A percentile compares a stretch with the other conserved stretches of the same genome.
Evolutionary conservation across 768 basidiomycete genomes (phyloP).

Genomic region (Tulasnella sp.): DNA sequence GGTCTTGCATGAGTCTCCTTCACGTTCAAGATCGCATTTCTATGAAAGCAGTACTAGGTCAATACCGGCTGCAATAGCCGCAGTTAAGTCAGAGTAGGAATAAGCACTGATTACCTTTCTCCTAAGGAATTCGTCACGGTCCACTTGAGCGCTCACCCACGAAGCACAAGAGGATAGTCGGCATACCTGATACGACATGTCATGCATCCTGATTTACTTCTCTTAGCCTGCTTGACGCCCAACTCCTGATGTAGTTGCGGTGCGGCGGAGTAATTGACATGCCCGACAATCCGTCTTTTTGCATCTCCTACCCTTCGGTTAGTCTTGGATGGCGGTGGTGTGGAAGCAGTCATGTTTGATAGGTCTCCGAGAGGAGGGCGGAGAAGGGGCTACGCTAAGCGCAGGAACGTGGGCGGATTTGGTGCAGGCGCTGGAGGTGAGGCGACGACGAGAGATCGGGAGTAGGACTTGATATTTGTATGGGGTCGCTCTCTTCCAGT

Average conservation of each 20-base stretch:
- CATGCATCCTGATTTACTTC: conserved; percentile 12
- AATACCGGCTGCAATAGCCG: neutral
- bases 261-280: neutral
- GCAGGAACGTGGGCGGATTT: neutral
- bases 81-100: neutral
- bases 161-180: neutral
- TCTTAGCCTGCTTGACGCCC: conserved; percentile 6
- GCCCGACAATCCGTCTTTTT: neutral
- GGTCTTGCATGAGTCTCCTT: conserved; percentile 9
- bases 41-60: neutral
- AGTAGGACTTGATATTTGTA: neutral
- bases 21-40: conserved; percentile 12
- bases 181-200: conserved; percentile 12
- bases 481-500: no score
- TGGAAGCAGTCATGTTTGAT: conserved; percentile 4
- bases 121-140: conserved; percentile 2
- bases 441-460: neutral
- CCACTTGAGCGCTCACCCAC: neutral
- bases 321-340: neutral
- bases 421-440: neutral
- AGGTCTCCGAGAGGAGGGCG: neutral
- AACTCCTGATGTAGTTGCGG: neutral
- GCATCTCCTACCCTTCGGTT: neutral
- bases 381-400: no score
- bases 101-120: conserved; percentile 5